phyloP scores from a whole-genome alignment of 495 filamentous ascomycete species.

The Neurospora sp. region DNA sequence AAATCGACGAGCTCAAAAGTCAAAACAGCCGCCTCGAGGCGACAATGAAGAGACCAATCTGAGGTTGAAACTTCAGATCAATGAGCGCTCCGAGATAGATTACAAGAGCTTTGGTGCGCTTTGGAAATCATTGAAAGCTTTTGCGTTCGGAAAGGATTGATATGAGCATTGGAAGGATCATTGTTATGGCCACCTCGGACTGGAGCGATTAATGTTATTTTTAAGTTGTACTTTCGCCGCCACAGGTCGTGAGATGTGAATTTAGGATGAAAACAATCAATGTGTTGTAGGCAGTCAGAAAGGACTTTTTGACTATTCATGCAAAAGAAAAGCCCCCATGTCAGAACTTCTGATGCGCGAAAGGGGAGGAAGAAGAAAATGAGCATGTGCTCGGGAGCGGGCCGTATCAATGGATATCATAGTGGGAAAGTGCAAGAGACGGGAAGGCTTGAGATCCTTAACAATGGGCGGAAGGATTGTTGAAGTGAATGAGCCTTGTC shows the following conservation, averaged over 20 bases:
- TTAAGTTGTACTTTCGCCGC: not conserved
- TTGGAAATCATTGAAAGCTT: not conserved
- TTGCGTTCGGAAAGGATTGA: not conserved
- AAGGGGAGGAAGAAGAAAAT: not conserved
- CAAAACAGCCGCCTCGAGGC: not conserved
- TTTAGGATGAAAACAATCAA: not conserved
- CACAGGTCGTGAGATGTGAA: not conserved
- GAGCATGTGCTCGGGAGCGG: not conserved
- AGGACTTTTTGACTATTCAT: not conserved
- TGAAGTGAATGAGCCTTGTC: not conserved
- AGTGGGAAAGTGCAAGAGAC: not conserved
- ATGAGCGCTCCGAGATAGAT: not conserved
- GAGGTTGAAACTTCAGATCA: not conserved
- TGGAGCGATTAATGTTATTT: not conserved
- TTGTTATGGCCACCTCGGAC: not conserved
- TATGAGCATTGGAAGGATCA: not conserved
- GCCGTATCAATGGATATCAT: not conserved
- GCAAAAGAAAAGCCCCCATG: not conserved
- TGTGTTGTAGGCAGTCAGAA: not conserved
- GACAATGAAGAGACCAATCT: not conserved
- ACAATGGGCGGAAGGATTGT: not conserved
- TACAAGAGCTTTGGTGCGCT: not conserved
- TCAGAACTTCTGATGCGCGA: not conserved
- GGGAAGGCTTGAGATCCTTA: not conserved
- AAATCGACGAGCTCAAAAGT: not conserved